Base-by-base conservation (phyloP, 2,329 filamentous ascomycete species). In the Graphilbum ipis-grandicollis region DNA sequence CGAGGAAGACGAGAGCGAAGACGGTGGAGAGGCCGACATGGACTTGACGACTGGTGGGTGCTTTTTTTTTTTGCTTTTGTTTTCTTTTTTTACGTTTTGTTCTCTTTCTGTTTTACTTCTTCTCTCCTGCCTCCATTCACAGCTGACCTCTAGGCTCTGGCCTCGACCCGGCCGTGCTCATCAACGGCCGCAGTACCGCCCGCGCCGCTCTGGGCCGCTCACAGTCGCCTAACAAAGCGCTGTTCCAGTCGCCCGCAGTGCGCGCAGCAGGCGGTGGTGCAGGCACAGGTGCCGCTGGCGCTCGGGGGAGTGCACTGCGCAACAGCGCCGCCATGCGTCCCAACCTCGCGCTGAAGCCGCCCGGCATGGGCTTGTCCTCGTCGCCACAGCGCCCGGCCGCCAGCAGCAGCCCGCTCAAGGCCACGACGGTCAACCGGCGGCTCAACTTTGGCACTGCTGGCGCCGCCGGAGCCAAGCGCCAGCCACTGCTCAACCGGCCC, bases 211-310 rank as follows among this genome's bases (percentile, higher is more conserved):
- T 65, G 9, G 62, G 65, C 30, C 61, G 59, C 36, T 58, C 58
- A 33, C 55, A 60, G 39, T 80, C 76, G 3, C 78, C 78, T 1
- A 62, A 68, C 38, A 80, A 79, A 53, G 76, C 75, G 4, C 57
- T 65, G 25, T 60, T 73, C 19, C 57, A 62, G 12, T 71, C 68
- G 2, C 77, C 77, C 1, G 73, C 77, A 19, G 65, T 71, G 42
- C 65, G 46, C 35, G 34, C 33, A 12, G 33, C 34, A 5, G 26
- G 6, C 30, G 25, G 39, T 67, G 39, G 13, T 14, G 10, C 5
- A 2, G 25, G n/a, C 19, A 9, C 5, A 2, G 25, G n/a, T 15
- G n/a, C 21, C 18, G 19, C 19, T n/a, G 6, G n/a, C 19, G 26
- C 9, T 5, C n/a, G 14, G 28, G 19, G 10, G 15, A 28, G 9